Base-by-base conservation (phyloP, 164 flowering plant species). In the Dillenia turbinata region DNA sequence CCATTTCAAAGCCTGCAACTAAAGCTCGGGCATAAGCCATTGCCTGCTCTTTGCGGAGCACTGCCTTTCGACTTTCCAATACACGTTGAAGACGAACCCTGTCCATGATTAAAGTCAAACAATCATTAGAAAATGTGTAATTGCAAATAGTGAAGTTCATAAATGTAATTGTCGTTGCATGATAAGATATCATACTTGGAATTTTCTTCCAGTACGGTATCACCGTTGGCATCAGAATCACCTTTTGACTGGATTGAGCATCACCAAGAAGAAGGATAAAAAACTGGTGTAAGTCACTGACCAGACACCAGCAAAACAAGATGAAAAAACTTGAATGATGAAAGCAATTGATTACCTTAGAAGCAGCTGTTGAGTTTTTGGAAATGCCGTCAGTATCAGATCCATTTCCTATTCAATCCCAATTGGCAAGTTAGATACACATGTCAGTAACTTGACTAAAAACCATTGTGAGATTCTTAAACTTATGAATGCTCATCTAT, bases 1-100 rank as follows among this genome's bases (percentile, higher is more conserved):
- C 89, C 61, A 75, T 66, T 63, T 92, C 93, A 75, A 74, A 92
- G 57, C 98, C 96, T 15, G 87, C 88, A 66, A 83, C 98, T 56
- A 83, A 69, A 47, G 98, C 90, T 57, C 92, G 90, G 11, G 96
- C 96, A 78, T 86, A 89, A 14, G 87, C 92, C 98, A 92, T 92
- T 55, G 95, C 92, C 72, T 89, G 96, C 73, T 92, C 98, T 68
- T 83, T 92, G 60, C 77, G 77, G 46, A 92, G 87, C 26, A 89
- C 87, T 17, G 78, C 84, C 66, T 75, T 92, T 46, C 98, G 81
- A 59, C 80, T 79, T 67, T 88, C 91, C 63, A 92, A 69, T 57
- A 83, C 91, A 65, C 88, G 84, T 14, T 82, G 88, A 65, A 92
- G 91, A 54, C 80, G 91, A 62, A 74, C 71, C 79, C 98, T 92